phyloP scores from a whole-genome alignment of 148 eudicot species.

The Chenopodium quinoa region DNA sequence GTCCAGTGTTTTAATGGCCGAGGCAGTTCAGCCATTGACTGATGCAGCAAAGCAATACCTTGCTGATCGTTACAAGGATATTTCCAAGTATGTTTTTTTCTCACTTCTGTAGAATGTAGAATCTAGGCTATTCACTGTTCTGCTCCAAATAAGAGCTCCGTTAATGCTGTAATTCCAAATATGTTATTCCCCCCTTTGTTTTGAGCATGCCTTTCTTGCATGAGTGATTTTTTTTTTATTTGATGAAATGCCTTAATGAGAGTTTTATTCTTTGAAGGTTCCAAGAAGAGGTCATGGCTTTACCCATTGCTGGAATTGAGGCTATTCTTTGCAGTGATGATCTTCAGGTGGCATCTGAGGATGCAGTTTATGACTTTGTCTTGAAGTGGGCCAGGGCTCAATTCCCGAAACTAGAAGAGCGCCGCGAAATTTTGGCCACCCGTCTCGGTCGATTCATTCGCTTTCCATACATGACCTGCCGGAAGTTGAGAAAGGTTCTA shows the following conservation, averaged over 20 bases:
- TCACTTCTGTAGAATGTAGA: neutral
- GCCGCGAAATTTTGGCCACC: conserved; percentile 68
- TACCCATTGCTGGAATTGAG: conserved; percentile 91
- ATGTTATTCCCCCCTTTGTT: neutral
- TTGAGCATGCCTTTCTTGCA: neutral
- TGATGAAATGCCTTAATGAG: conserved; percentile 13
- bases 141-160: neutral
- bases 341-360: conserved; percentile 93
- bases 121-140: neutral
- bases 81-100: conserved; percentile 50
- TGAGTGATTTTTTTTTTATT: neutral
- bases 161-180: neutral
- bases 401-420: conserved; percentile 71
- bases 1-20: conserved; percentile 80
- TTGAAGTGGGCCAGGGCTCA: conserved; percentile 74
- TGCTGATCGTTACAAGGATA: conserved; percentile 69
- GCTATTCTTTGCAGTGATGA: conserved; percentile 78
- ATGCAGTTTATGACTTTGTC: conserved; percentile 79
- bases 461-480: conserved; percentile 81
- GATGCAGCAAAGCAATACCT: conserved; percentile 78
- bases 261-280: conserved; percentile 40
- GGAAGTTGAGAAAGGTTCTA: conserved; percentile 76
- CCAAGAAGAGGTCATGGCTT: conserved; percentile 74
- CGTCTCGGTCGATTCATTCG: conserved; percentile 74
- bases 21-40: conserved; percentile 82